Evolutionary conservation across 352 stramenopile genomes (phyloP), one percentile per base, ranked within the genome.

Genomic region (Globisporangium acanthophoron): DNA sequence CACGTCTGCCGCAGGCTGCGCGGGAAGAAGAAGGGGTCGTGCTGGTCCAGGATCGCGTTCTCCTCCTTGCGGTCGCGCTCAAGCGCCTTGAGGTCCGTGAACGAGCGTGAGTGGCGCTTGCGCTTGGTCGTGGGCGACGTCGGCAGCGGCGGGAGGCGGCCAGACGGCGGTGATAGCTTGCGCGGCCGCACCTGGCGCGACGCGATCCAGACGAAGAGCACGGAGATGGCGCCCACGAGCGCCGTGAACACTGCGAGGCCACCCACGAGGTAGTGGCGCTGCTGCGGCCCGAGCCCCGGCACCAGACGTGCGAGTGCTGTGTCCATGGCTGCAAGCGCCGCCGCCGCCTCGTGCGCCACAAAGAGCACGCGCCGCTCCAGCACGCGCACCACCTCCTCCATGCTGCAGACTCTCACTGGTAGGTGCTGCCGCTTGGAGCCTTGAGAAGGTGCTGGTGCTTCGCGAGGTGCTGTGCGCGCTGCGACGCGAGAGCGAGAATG

Each of bases 151-250:
- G 69, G 54, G 44, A 29, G 20, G 13, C 61, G 49, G 27, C 52
- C 54, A 9, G 59, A 65, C 45, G 71, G 66, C 2, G 66, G 54
- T n/a, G 69, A 59, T 37, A 59, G 60, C 54, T 78, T 78, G 1
- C 81, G 76, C 16, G 84, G 81, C 1, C 84, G 79, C 49, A 91
- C 81, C 56, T 91, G 84, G 12, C 84, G 78, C 21, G 83, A 93
- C 27, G 82, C 78, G 33, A 95, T 80, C 85, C 85, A 95, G 24
- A 90, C 56, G 64, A 91, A 93, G 24, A 95, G 67, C 43, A 69
- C 69, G 9, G 63, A 69, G 15, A 83, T 74, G 24, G 66, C 52
- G 6, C 74, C 65, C 3, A 81, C 60, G 7, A 92, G 68, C 3
- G 78, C 56, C 5, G 75, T 69, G 40, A 66, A 61, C 12, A 87